Percentiles rank a stretch among this genome's conserved stretches.
Conservation (phyloP, 768 basidiomycete species). For the Lactarius tabidus region DNA sequence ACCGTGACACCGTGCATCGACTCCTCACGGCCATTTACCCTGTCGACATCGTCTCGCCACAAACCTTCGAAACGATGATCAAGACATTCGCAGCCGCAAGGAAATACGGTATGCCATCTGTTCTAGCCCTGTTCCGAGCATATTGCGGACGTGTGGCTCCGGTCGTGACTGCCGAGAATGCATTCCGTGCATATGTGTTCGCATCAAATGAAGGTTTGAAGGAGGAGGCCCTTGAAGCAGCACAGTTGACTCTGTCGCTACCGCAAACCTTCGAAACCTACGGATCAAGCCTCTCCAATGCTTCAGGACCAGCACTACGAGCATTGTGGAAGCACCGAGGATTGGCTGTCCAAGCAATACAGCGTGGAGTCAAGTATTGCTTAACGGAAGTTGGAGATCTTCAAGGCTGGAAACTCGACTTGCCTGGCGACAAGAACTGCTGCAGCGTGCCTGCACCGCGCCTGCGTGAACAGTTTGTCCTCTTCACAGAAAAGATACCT, state of each 20-base stretch:
- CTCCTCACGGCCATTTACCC: conserved; percentile 18
- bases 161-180: not conserved
- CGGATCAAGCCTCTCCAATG: not conserved
- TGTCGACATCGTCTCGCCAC: conserved; percentile 7
- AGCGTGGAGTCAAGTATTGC: not conserved
- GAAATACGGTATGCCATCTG: conserved; percentile 6
- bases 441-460: not conserved
- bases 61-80: conserved; percentile 4
- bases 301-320: conserved; percentile 5
- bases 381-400: conserved; percentile 6
- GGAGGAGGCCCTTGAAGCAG: conserved; percentile 11
- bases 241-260: conserved; percentile 1
- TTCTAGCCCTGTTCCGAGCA: conserved; percentile 1
- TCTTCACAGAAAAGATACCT: not conserved
- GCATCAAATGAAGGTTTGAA: conserved; percentile 5
- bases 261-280: not conserved
- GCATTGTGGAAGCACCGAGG: conserved; percentile 8
- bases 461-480: not conserved
- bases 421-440: not conserved
- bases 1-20: conserved; percentile 15
- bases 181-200: conserved; percentile 6
- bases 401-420: not conserved
- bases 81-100: conserved; percentile 5
- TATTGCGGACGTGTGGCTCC: not conserved
- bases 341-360: not conserved